Evolutionary conservation across 1,139 yeast species (phyloP).

Genomic region (Maudiozyma humilis): DNA sequence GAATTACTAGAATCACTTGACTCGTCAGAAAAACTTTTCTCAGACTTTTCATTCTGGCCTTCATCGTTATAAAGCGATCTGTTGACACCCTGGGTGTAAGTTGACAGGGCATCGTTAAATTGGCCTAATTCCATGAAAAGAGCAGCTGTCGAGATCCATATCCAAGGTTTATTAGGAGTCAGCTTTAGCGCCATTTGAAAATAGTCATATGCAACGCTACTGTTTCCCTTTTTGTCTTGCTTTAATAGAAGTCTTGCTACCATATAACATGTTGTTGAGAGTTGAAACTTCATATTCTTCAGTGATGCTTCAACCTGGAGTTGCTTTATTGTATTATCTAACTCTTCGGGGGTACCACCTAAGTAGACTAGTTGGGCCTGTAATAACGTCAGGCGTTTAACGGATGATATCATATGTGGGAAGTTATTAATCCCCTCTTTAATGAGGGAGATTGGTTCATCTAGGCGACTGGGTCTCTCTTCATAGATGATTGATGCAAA

Average conservation of each 20-base stretch:
- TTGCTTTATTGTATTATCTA: constrained; percentile 6
- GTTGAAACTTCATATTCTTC: constrained; percentile 4
- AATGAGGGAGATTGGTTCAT: constrained; percentile 8
- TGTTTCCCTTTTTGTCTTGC: constrained; percentile 13
- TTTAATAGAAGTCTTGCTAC: constrained; percentile 20
- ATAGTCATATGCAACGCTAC: constrained; percentile 37
- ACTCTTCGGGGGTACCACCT: constrained; percentile 4
- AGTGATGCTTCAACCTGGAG: constrained; percentile 10
- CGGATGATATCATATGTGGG: constrained; percentile 11
- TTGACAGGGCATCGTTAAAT: constrained; percentile 57
- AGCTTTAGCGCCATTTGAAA: constrained; percentile 50
- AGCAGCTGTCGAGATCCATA: constrained; percentile 62
- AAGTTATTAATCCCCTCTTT: constrained; percentile 9
- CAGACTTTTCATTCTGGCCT: neutral
- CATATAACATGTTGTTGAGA: constrained; percentile 14
- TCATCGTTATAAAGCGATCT: constrained; percentile 11
- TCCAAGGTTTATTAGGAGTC: constrained; percentile 47
- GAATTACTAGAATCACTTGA: neutral
- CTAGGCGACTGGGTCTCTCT: constrained; percentile 3
- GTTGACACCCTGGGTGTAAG: constrained; percentile 50
- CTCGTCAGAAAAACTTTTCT: constrained; percentile 1
- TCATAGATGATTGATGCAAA: constrained; percentile 11
- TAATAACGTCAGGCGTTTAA: constrained; percentile 12
- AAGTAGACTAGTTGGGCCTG: constrained; percentile 11
- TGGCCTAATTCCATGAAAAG: constrained; percentile 52